Evolutionary conservation across 2,329 filamentous ascomycete species (phyloP).

Genomic region (Botrytis elliptica): DNA sequence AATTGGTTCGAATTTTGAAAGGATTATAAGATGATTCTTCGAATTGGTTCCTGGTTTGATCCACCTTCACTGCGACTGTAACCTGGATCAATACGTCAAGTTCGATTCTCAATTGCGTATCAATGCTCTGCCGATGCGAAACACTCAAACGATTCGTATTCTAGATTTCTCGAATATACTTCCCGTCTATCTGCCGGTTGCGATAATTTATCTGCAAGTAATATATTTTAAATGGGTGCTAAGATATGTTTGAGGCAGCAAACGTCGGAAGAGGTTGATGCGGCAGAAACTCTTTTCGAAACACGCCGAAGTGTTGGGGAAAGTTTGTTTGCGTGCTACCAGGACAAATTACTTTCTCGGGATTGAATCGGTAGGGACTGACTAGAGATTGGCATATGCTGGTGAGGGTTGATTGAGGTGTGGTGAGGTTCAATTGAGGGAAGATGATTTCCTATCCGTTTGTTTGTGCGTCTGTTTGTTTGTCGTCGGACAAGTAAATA

Average conservation of each 20-base stretch:
- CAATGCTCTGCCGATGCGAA: constrained; percentile 3
- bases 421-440: background rate
- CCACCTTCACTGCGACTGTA: background rate
- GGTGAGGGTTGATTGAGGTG: background rate
- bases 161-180: background rate
- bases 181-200: background rate
- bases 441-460: background rate
- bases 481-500: background rate
- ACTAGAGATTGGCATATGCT: constrained; percentile 1
- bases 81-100: background rate
- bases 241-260: background rate
- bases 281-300: background rate
- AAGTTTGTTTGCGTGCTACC: constrained; percentile 7
- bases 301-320: background rate
- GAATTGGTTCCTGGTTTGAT: background rate
- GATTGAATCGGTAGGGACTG: constrained; percentile 1
- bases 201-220: constrained; percentile 1
- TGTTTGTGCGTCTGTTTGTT: background rate
- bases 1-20: background rate
- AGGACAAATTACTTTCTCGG: background rate
- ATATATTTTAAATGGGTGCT: background rate
- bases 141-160: background rate
- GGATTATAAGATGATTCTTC: constrained; percentile 5
- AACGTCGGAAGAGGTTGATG: constrained; percentile 3
- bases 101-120: background rate